phyloP scores from a whole-genome alignment of 805 yeast species.

The Metschnikowia shivogae region DNA sequence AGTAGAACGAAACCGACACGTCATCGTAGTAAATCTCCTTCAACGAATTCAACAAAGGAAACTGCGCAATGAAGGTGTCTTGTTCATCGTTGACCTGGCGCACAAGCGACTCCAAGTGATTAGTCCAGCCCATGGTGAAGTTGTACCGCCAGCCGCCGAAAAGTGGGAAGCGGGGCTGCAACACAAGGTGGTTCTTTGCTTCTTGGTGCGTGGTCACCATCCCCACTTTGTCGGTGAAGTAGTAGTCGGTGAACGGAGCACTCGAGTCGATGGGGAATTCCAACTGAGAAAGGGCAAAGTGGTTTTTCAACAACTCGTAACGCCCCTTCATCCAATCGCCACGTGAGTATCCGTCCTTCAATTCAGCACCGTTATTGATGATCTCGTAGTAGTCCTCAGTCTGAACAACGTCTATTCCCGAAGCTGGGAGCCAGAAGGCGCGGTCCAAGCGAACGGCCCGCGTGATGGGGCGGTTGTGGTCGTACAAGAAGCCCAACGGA shows the following conservation, averaged over 20 bases:
- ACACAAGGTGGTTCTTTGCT: slow-evolving; percentile 42
- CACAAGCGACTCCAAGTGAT: slow-evolving; percentile 50
- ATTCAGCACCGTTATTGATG: slow-evolving; percentile 67
- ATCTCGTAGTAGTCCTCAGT: slow-evolving; percentile 85
- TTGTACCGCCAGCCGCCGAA: slow-evolving; percentile 96
- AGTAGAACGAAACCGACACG: slow-evolving; percentile 56
- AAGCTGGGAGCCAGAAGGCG: slow-evolving; percentile 84
- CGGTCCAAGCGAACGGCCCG: slow-evolving; percentile 60
- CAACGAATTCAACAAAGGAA: slow-evolving; percentile 75
- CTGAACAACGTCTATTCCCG: slow-evolving; percentile 62
- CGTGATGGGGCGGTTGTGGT: slow-evolving; percentile 61
- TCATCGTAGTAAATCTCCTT: slow-evolving; percentile 62
- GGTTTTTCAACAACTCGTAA: slow-evolving; percentile 42
- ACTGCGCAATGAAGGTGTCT: slow-evolving; percentile 53
- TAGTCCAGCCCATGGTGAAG: slow-evolving; percentile 93
- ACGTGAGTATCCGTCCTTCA: slow-evolving; percentile 73
- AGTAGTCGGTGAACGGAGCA: slow-evolving; percentile 48
- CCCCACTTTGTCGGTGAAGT: slow-evolving; percentile 87
- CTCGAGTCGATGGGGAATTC: slow-evolving; percentile 46
- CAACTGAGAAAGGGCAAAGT: slow-evolving; percentile 58
- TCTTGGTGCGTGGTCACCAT: slow-evolving; percentile 75
- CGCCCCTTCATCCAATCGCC: slow-evolving; percentile 66
- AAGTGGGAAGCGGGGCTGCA: slow-evolving; percentile 89
- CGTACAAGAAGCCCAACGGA: slow-evolving; percentile 57
- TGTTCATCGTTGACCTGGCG: slow-evolving; percentile 34